Evolutionary conservation across 2,329 filamentous ascomycete genomes (phyloP).

Genomic region (Sclerotinia minor): DNA sequence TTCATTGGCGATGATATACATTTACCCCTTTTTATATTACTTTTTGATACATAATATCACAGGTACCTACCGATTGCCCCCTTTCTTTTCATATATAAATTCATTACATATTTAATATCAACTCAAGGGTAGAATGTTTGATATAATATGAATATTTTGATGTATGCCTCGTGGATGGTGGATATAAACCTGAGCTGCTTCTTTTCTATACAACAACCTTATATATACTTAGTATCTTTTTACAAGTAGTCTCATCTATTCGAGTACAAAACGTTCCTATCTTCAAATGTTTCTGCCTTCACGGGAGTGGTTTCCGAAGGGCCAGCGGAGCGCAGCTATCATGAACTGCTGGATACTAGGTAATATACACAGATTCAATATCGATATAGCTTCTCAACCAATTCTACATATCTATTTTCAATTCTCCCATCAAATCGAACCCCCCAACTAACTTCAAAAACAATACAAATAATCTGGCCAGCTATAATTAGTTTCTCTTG

Average conservation of each 20-base stretch:
- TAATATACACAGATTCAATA: too few relatives aligned
- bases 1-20: too few relatives aligned
- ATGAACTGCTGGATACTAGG: too few relatives aligned
- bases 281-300: not conserved
- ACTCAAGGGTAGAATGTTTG: too few relatives aligned
- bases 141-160: too few relatives aligned
- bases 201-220: not conserved
- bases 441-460: not conserved
- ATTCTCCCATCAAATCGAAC: not conserved
- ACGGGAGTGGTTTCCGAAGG: not conserved
- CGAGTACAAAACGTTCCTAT: not conserved
- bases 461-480: not conserved
- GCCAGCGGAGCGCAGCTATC: too few relatives aligned
- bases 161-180: not conserved
- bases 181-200: not conserved
- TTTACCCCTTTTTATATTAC: too few relatives aligned
- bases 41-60: too few relatives aligned
- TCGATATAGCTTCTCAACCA: not conserved
- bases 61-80: too few relatives aligned
- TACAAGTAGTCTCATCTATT: not conserved
- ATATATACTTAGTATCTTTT: not conserved
- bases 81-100: too few relatives aligned
- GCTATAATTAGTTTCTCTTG: not conserved
- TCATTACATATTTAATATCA: too few relatives aligned
- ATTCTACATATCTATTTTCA: not conserved